Evolutionary conservation across 768 basidiomycete species (phyloP), one percentile per base, ranked within the genome.

Genomic region (Galerina marginata): DNA sequence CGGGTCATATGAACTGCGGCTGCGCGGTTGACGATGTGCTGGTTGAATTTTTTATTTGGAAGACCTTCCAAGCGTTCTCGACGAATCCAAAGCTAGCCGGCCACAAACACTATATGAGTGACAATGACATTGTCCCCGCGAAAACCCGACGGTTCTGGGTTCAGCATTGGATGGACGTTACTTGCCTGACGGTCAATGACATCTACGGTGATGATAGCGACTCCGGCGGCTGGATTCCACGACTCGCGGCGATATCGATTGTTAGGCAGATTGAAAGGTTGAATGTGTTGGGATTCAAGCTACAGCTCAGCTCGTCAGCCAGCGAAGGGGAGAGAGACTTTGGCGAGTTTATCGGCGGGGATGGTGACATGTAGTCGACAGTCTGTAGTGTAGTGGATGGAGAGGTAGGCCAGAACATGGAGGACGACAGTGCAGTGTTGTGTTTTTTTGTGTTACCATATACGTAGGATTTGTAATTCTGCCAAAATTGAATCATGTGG

Each of bases 1-100:
- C n/a, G n/a, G 44, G 44, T 16, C 55, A 56, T n/a, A 56, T 56
- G 55, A 26, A 56, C 14, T 56, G 55, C 16, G 55, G 55, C 15
- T 56, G 55, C 16, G 5, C 29, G 3, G 39, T 56, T 12, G 55
- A 56, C 16, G 55, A 56, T 33, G 45, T 46, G 11, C 45, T 56
- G 5, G 11, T 47, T 4, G 55, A 56, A 16, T 56, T 56, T 23
- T 48, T n/a, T 14, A 29, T 56, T 25, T 56, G 44, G 44, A 56
- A 56, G 45, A 56, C 55, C 5, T 39, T 37, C 44, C 25, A 20
- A 10, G 29, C 45, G 9, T 23, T 11, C 25, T 56, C 55, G 6
- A 29, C 55, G 15, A 29, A 56, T 16, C 16, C 29, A 5, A 37
- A 46, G 3, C 29, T 47, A 6, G n/a, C n/a, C n/a, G n/a, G n/a